These are phyloP conservation scores for Paraglomus brasilianum DNA, from an alignment of 192 early-diverging fungal species.

Conservation along the genomic window DNA sequence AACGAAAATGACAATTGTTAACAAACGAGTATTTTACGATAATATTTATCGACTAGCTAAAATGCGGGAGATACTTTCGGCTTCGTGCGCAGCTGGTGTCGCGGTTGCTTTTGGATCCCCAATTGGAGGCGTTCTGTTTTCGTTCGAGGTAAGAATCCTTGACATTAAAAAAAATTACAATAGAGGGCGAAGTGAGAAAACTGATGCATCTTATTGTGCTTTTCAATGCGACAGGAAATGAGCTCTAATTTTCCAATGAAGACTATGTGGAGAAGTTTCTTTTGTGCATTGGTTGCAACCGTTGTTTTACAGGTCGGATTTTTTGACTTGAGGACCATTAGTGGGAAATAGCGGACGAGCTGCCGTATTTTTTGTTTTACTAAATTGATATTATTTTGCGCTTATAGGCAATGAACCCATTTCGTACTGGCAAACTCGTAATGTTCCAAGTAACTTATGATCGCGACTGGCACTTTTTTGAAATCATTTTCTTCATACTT, in stretches of 20 bases:
- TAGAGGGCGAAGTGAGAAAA: background rate
- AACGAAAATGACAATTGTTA: background rate
- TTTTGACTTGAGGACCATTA: background rate
- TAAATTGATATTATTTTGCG: slow-evolving; percentile 7
- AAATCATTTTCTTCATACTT: slow-evolving; percentile 76
- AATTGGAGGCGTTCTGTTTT: slow-evolving; percentile 80
- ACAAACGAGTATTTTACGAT: slow-evolving; percentile 26
- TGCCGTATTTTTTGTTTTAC: slow-evolving; percentile 17
- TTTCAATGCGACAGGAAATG: slow-evolving; percentile 79
- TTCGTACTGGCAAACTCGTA: slow-evolving; percentile 94
- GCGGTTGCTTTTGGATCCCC: slow-evolving; percentile 97
- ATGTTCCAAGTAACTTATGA: slow-evolving; percentile 95
- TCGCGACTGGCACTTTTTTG: slow-evolving; percentile 94
- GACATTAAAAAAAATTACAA: background rate
- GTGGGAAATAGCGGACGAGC: slow-evolving; percentile 35
- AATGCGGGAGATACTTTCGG: slow-evolving; percentile 79
- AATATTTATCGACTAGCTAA: slow-evolving; percentile 49
- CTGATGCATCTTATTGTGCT: background rate
- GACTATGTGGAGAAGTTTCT: slow-evolving; percentile 96
- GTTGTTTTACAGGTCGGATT: slow-evolving; percentile 72
- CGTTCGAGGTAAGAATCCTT: slow-evolving; percentile 43
- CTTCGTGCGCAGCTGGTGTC: slow-evolving; percentile 92
- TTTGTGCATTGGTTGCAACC: slow-evolving; percentile 94
- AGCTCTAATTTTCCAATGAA: slow-evolving; percentile 92
- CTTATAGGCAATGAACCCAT: slow-evolving; percentile 79